Conservation (phyloP, 2,329 filamentous ascomycete species). For the Metarhizium robertsii region DNA sequence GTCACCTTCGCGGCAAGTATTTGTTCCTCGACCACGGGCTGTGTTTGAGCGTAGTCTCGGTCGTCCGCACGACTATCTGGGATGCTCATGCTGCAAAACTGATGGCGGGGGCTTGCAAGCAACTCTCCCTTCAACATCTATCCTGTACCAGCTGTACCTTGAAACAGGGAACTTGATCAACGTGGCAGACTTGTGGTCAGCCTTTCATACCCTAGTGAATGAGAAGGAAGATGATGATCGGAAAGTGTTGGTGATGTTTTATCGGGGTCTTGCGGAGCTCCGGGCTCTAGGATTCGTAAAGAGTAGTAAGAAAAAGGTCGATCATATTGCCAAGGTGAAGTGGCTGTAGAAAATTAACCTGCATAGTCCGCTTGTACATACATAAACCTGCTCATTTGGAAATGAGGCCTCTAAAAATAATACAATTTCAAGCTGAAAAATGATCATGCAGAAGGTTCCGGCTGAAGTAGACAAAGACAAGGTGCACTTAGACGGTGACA, state of each 20-base stretch:
- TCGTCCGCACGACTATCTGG: conserved; percentile 68
- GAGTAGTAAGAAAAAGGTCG: conserved; percentile 79
- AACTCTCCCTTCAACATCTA: conserved; percentile 59
- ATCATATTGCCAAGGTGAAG: conserved; percentile 86
- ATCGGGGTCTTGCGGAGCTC: conserved; percentile 75
- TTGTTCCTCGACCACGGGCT: conserved; percentile 62
- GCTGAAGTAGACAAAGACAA: too few relatives aligned
- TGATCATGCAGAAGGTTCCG: too few relatives aligned
- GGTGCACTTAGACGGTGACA: neutral
- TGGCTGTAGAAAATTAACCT: conserved; percentile 42
- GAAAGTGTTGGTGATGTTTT: conserved; percentile 66
- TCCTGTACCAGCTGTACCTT: conserved; percentile 70
- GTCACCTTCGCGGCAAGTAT: conserved; percentile 62
- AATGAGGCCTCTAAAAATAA: neutral
- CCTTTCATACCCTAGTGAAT: conserved; percentile 56
- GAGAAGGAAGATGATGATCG: conserved; percentile 41
- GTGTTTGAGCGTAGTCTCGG: conserved; percentile 63
- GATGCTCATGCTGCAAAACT: conserved; percentile 57
- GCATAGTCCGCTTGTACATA: neutral
- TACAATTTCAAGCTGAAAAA: neutral
- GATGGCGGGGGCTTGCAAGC: conserved; percentile 40
- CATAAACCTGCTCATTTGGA: neutral
- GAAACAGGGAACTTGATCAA: conserved; percentile 73
- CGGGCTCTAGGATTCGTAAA: conserved; percentile 82
- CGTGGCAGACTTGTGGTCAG: conserved; percentile 68